Conservation (phyloP, 1,284 basidiomycete species). For the Ganoderma leucocontextum region DNA sequence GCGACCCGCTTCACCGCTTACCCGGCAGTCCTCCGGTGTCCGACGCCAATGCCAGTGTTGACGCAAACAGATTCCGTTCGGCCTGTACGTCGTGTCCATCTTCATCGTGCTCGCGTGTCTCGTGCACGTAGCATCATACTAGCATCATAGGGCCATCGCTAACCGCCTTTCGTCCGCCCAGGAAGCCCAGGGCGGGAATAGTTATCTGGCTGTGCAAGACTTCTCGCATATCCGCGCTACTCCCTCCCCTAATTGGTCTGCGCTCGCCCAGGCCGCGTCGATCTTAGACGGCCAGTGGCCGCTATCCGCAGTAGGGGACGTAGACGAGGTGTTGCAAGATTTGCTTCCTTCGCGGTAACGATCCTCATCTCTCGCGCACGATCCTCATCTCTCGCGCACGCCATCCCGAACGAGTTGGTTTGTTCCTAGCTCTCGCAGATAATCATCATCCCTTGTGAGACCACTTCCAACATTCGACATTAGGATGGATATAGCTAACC, state of each 20-base stretch:
- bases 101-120: background rate
- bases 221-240: constrained; percentile 82
- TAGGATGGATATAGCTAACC: background rate
- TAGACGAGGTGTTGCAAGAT: constrained; percentile 12
- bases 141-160: background rate
- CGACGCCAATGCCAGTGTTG: background rate
- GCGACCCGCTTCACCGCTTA: constrained; percentile 67
- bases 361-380: background rate
- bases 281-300: constrained; percentile 33
- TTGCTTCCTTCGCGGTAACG: constrained; percentile 15
- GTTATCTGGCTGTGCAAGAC: constrained; percentile 67
- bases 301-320: constrained; percentile 6
- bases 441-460: background rate
- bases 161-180: background rate
- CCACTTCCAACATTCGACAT: background rate
- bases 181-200: constrained; percentile 14
- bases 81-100: background rate
- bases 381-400: background rate
- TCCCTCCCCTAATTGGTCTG: constrained; percentile 79
- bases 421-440: background rate
- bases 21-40: constrained; percentile 47
- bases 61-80: constrained; percentile 5
- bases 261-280: constrained; percentile 26
- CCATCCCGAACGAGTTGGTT: background rate
- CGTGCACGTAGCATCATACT: background rate